Conservation (phyloP, 192 early-diverging fungal genomes). For the Obelidium mucronatum region DNA sequence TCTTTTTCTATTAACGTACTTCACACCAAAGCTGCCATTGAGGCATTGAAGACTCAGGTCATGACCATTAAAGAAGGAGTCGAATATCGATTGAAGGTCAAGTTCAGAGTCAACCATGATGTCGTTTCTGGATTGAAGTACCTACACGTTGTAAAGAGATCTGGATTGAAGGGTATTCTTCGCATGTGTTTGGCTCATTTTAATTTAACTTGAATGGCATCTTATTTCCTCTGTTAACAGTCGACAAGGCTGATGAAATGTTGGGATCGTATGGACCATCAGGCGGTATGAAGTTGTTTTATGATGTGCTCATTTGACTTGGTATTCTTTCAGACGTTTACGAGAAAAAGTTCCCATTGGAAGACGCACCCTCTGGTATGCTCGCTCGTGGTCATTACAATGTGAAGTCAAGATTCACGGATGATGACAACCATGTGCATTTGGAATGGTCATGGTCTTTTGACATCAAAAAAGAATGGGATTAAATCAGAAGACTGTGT, state of each 20-base stretch:
- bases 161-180: conserved; percentile 68
- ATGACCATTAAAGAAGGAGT: conserved; percentile 97
- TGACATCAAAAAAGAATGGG: conserved; percentile 93
- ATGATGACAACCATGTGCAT: conserved; percentile 86
- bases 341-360: conserved; percentile 85
- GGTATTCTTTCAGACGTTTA: conserved; percentile 57
- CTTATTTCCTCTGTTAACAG: conserved; percentile 48
- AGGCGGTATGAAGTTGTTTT: conserved; percentile 34
- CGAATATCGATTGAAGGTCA: conserved; percentile 91
- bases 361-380: conserved; percentile 93
- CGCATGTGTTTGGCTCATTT: neutral
- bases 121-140: conserved; percentile 96
- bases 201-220: neutral
- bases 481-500: conserved; percentile 37
- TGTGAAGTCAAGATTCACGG: conserved; percentile 90
- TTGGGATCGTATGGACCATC: conserved; percentile 94
- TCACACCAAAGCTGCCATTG: conserved; percentile 65
- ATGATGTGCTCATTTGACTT: neutral
- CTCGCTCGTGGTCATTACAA: conserved; percentile 91
- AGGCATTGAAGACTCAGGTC: conserved; percentile 71
- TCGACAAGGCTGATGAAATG: conserved; percentile 96
- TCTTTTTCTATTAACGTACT: too few species aligned
- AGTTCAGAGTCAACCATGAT: conserved; percentile 94
- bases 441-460: conserved; percentile 61
- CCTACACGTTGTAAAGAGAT: conserved; percentile 90